Evolutionary conservation across 2,329 filamentous ascomycete species (phyloP).

Genomic region (Byssoonygena ceratinophila): DNA sequence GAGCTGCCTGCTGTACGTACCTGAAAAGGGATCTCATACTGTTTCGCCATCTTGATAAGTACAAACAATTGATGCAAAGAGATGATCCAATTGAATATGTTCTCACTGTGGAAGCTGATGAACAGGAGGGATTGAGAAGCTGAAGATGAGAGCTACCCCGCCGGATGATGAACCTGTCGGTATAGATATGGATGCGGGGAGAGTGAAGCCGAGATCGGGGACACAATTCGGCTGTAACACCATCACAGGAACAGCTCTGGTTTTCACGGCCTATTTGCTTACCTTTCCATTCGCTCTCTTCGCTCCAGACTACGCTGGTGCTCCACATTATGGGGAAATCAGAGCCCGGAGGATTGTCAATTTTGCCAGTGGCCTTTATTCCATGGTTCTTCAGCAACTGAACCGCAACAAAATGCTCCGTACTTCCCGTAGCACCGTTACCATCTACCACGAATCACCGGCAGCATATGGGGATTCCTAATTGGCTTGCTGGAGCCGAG

Average conservation of each 20-base stretch:
- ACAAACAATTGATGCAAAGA: not conserved
- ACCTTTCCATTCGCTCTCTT: slow-evolving; percentile 1
- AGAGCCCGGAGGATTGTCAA: not conserved
- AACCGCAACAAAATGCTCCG: not conserved
- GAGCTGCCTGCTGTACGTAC: slow-evolving; percentile 19
- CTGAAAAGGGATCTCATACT: slow-evolving; percentile 32
- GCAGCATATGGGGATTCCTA: not conserved
- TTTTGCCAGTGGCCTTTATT: not conserved
- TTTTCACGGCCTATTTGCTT: not conserved
- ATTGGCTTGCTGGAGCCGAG: not conserved
- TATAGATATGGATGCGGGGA: not conserved
- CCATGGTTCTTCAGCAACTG: not conserved
- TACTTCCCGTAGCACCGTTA: not conserved
- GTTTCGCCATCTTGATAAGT: slow-evolving; percentile 23
- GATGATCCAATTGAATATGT: not conserved
- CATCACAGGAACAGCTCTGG: slow-evolving; percentile 7
- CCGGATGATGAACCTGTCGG: not conserved
- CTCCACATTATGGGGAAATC: not conserved
- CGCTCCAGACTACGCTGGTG: not conserved
- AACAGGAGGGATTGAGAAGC: not conserved
- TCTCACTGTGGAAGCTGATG: not conserved
- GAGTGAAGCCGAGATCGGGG: slow-evolving; percentile 3
- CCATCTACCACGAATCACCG: not conserved
- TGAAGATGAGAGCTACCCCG: not conserved
- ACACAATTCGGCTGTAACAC: not conserved